These are phyloP conservation scores for Kazachstania bromeliacearum DNA, from an alignment of 805 yeast species.

Conservation along the genomic window DNA sequence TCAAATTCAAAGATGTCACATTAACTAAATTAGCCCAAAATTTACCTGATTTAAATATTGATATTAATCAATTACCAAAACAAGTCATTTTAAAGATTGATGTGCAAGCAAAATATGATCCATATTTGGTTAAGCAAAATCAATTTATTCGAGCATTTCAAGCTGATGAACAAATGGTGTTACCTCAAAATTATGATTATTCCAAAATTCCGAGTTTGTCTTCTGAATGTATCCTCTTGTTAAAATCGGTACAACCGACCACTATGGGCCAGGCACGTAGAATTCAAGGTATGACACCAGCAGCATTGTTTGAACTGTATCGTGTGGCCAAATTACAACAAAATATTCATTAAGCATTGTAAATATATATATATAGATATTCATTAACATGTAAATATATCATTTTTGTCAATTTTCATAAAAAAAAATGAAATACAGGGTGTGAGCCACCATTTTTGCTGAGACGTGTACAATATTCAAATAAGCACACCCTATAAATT, in stretches of 20 bases:
- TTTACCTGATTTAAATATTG: constrained; percentile 31
- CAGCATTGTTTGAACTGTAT: constrained; percentile 75
- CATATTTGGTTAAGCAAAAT: constrained; percentile 65
- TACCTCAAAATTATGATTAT: constrained; percentile 68
- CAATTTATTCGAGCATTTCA: constrained; percentile 66
- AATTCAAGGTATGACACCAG: constrained; percentile 91
- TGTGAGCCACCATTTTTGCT: too few species aligned
- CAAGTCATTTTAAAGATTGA: constrained; percentile 53
- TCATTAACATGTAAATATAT: not conserved
- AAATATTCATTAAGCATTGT: not conserved
- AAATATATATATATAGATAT: not conserved
- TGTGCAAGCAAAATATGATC: constrained; percentile 76
- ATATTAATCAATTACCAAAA: constrained; percentile 26
- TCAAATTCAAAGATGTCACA: constrained; percentile 43
- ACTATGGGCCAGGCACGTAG: constrained; percentile 94
- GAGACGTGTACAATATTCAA: too few species aligned
- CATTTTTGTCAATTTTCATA: too few species aligned
- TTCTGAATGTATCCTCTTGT: constrained; percentile 57
- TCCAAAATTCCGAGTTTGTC: constrained; percentile 53
- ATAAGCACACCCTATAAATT: too few species aligned
- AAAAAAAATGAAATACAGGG: too few species aligned
- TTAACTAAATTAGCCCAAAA: constrained; percentile 21
- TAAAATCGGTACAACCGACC: constrained; percentile 70
- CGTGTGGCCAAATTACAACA: constrained; percentile 7
- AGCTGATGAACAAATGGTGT: constrained; percentile 65